Base-by-base conservation (phyloP, 495 filamentous ascomycete species). In the Aspergillus biplanus region DNA sequence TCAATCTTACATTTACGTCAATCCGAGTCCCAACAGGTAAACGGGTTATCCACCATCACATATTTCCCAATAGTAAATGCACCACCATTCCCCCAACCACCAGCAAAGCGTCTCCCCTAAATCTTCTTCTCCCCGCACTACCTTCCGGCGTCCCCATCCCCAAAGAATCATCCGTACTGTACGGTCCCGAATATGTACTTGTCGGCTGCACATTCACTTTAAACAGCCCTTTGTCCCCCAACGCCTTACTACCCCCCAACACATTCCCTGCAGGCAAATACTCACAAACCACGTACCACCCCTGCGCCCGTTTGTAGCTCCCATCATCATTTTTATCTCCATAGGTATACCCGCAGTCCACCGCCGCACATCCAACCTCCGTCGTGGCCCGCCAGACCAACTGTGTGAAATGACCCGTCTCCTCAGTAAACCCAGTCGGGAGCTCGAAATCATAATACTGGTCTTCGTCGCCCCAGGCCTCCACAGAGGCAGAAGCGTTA, bases 321-420 rank as follows among this genome's bases (percentile, higher is more conserved):
- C 64, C 63, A 5, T 48, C 56, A 33, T 37, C 67, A 52, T 69
- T 56, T 13, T 65, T 55, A n/a, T 67, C 52, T 18, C 42, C 65
- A 12, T 48, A 48, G 18, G 66, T 59, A 44, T 75, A 76, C 21
- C 78, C 81, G 61, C 91, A 94, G 60, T 86, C 71, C 58, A 78
- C 73, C 48, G 82, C 74, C 39, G 83, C 89, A 71, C 92, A 96
- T 7, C 92, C 92, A 0, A 93, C 84, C 49, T 81, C 73, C 18
- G 74, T 88, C 9, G 90, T 92, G 37, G 79, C 76, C 72, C 83
- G 86, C 92, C 92, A 96, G 2, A 94, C 90, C 48, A 96, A 71
- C 78, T 93, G 91, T 32, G 91, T 92, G 72, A 92, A 96, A 75
- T 96, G 91, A 0, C 91, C 92, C n/a, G 91, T 92, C 16, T 74